Evolutionary conservation across 441 rosid genomes (phyloP).

Genomic region (Theobroma grandiflorum): DNA sequence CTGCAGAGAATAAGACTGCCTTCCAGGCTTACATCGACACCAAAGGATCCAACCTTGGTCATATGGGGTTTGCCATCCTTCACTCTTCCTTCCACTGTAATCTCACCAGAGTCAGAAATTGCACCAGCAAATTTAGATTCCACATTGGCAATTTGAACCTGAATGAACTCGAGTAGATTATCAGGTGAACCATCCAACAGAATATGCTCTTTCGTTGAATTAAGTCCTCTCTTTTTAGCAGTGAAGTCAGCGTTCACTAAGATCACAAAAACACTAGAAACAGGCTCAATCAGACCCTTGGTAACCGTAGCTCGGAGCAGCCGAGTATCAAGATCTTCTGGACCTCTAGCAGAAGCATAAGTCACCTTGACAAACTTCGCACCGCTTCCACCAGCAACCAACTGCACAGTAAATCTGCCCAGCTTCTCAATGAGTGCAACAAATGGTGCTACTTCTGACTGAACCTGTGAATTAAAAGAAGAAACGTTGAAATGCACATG

Average conservation of each 20-base stretch:
- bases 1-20: slow-evolving; percentile 65
- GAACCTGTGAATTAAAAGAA: slow-evolving; percentile 41
- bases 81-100: slow-evolving; percentile 58
- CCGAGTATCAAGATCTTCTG: slow-evolving; percentile 73
- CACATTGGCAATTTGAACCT: slow-evolving; percentile 60
- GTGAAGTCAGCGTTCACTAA: slow-evolving; percentile 69
- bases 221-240: slow-evolving; percentile 70
- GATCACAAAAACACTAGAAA: slow-evolving; percentile 60
- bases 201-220: slow-evolving; percentile 59
- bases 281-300: slow-evolving; percentile 69
- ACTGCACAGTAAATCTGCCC: slow-evolving; percentile 65
- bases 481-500: slow-evolving; percentile 11
- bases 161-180: slow-evolving; percentile 59
- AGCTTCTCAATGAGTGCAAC: slow-evolving; percentile 71
- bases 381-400: slow-evolving; percentile 72
- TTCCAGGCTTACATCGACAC: slow-evolving; percentile 74
- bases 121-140: slow-evolving; percentile 71
- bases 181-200: slow-evolving; percentile 60
- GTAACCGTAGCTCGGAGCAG: slow-evolving; percentile 69
- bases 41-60: slow-evolving; percentile 61
- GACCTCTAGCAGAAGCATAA: slow-evolving; percentile 60
- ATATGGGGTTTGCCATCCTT: slow-evolving; percentile 65
- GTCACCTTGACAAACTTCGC: slow-evolving; percentile 55
- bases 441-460: slow-evolving; percentile 64
- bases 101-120: slow-evolving; percentile 50